Conservation (phyloP, 176 grass and related monocot species). For the Puya raimondii region DNA sequence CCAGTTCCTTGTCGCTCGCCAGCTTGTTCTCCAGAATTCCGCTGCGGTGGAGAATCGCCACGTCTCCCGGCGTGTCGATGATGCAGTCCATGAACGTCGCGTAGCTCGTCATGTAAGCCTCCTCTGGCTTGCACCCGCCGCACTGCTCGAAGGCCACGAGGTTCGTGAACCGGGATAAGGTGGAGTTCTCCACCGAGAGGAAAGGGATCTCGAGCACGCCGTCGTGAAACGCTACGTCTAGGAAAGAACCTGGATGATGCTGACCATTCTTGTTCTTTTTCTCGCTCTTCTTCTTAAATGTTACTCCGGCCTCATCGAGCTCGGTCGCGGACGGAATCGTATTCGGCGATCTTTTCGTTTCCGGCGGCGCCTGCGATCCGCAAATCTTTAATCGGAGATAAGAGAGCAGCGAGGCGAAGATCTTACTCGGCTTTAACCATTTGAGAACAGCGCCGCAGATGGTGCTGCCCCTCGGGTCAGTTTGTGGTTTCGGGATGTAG, state of each 20-base stretch:
- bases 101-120: conserved; percentile 5
- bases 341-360: background rate
- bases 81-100: conserved; percentile 37
- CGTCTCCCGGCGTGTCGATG: conserved; percentile 4
- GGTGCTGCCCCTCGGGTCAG: background rate
- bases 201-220: no score
- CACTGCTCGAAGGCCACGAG: no score
- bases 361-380: background rate
- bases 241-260: background rate
- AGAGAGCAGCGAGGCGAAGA: background rate
- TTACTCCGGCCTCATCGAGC: conserved; percentile 20
- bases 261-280: no score
- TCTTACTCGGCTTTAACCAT: background rate
- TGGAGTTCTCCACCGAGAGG: no score
- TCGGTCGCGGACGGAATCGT: conserved; percentile 19
- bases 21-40: conserved; percentile 24
- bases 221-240: no score
- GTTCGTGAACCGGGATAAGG: no score
- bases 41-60: conserved; percentile 14
- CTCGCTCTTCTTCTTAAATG: conserved; percentile 1
- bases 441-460: background rate
- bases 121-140: no score
- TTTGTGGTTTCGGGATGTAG: conserved; percentile 1
- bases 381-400: conserved; percentile 1
- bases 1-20: background rate